Evolutionary conservation across 495 filamentous ascomycete species (phyloP).

Genomic region (Talaromyces nanjingensis): DNA sequence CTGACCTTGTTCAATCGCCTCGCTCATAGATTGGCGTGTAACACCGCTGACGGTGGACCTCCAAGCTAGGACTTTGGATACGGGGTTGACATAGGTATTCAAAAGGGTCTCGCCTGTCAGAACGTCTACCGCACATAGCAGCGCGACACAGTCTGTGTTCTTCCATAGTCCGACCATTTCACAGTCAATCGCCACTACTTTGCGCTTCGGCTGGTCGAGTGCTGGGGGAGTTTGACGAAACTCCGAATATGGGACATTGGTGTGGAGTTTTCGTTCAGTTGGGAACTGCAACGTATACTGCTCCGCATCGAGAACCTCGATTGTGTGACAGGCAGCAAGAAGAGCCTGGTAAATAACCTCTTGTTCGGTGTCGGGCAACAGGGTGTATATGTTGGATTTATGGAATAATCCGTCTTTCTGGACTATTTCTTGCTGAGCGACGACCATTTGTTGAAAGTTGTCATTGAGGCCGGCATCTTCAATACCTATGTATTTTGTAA

Average conservation of each 20-base stretch:
- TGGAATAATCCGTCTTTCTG: not conserved
- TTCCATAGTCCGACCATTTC: constrained; percentile 23
- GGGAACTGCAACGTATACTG: not conserved
- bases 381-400: not conserved
- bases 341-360: not conserved
- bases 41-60: constrained; percentile 31
- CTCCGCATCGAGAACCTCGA: not conserved
- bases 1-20: constrained; percentile 22
- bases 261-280: not conserved
- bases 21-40: constrained; percentile 19
- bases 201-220: not conserved
- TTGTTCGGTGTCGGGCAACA: not conserved
- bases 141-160: constrained; percentile 15
- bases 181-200: constrained; percentile 26
- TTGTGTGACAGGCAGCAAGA: not conserved
- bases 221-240: not conserved
- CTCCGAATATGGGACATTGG: not conserved
- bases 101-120: constrained; percentile 40
- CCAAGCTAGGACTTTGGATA: constrained; percentile 25
- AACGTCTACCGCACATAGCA: constrained; percentile 36
- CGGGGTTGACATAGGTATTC: constrained; percentile 32
- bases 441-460: not conserved
- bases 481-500: not conserved
- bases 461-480: not conserved
- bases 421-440: not conserved